Conservation (phyloP, 345 rosid species). For the Eutrema yunnanense region DNA sequence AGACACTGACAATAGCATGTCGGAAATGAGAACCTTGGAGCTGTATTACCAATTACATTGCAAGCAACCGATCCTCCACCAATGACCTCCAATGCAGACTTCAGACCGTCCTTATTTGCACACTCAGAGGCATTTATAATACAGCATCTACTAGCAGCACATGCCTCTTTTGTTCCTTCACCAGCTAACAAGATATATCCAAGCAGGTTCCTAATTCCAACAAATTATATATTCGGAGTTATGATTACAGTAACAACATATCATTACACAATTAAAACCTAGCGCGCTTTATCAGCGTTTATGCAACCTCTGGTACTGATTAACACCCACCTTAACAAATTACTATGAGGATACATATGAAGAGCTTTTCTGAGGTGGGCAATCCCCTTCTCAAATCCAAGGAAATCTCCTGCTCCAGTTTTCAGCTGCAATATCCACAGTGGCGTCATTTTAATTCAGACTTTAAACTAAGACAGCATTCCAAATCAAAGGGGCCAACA, state of each 20-base stretch:
- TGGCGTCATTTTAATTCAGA: not conserved
- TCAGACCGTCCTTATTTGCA: conserved; percentile 47
- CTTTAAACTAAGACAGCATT: not conserved
- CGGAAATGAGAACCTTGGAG: conserved; percentile 74
- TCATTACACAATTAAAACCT: conserved; percentile 1
- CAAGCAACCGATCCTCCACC: conserved; percentile 87
- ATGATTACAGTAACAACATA: not conserved
- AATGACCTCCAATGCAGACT: conserved; percentile 62
- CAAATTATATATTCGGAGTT: not conserved
- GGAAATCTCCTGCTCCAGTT: conserved; percentile 47
- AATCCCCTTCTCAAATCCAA: conserved; percentile 65
- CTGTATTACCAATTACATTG: conserved; percentile 61
- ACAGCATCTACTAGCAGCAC: conserved; percentile 63
- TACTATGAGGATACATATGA: conserved; percentile 73
- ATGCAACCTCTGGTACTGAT: not conserved
- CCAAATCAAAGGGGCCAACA: not conserved
- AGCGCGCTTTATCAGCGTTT: not conserved
- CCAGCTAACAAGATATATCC: conserved; percentile 74
- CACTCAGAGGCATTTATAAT: conserved; percentile 31
- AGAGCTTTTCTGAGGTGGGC: conserved; percentile 72
- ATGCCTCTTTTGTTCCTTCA: conserved; percentile 49
- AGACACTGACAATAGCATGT: conserved; percentile 60
- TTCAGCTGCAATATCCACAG: conserved; percentile 52
- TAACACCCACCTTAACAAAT: conserved; percentile 55
- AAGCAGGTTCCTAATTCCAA: conserved; percentile 65